Evolutionary conservation across 1,139 yeast species (phyloP).

Genomic region (Petasospora rhodanensis): DNA sequence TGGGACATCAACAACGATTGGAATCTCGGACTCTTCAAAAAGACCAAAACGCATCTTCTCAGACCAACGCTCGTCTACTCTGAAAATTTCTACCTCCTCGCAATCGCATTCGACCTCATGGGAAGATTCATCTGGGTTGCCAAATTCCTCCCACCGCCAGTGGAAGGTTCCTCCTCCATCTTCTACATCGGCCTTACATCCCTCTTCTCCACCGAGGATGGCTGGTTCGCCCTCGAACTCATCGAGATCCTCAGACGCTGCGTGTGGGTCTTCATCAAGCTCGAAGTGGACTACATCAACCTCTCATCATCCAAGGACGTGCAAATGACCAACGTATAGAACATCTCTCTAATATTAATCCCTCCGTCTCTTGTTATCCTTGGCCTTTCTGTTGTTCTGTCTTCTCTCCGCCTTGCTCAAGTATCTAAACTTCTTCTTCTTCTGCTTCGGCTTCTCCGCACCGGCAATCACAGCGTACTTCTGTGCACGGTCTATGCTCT

Average conservation of each 20-base stretch:
- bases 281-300: slow-evolving; percentile 62
- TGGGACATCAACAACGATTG: slow-evolving; percentile 94
- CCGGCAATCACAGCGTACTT: slow-evolving; percentile 57
- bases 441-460: slow-evolving; percentile 36
- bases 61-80: too few relatives aligned
- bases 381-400: slow-evolving; percentile 57
- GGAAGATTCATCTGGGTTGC: slow-evolving; percentile 76
- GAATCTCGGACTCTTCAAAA: slow-evolving; percentile 59
- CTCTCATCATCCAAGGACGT: slow-evolving; percentile 14
- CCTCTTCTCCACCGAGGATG: slow-evolving; percentile 52
- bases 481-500: slow-evolving; percentile 65
- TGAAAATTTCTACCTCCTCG: slow-evolving; percentile 46
- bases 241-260: slow-evolving; percentile 80
- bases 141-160: slow-evolving; percentile 29
- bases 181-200: slow-evolving; percentile 14
- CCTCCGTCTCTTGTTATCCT: slow-evolving; percentile 11
- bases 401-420: slow-evolving; percentile 75
- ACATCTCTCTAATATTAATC: background rate
- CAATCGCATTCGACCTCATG: slow-evolving; percentile 54
- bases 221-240: slow-evolving; percentile 59
- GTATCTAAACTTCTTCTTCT: slow-evolving; percentile 83
- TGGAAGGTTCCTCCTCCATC: slow-evolving; percentile 2
- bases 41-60: too few relatives aligned
- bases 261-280: slow-evolving; percentile 82
- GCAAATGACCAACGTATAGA: slow-evolving; percentile 10